Evolutionary conservation across 2,329 filamentous ascomycete genomes (phyloP).

Genomic region (Bipolaris victoriae): DNA sequence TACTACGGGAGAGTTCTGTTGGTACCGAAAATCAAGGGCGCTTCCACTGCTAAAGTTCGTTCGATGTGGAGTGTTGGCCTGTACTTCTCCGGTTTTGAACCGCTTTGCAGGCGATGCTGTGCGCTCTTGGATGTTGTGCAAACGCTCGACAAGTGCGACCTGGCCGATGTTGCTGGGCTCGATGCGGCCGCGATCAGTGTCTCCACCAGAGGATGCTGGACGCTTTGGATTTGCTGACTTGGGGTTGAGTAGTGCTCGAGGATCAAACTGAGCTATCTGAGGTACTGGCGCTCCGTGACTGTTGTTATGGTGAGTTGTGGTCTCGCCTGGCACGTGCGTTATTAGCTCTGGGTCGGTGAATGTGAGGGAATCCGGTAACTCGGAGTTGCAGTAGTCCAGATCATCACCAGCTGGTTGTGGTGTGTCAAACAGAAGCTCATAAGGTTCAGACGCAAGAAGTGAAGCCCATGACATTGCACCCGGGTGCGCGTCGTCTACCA

Average conservation of each 20-base stretch:
- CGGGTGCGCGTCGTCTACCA: neutral
- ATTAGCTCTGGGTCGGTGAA: slow-evolving; percentile 26
- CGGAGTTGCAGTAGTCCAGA: neutral
- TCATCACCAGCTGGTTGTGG: neutral
- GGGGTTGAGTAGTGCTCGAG: slow-evolving; percentile 45
- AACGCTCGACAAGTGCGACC: slow-evolving; percentile 71
- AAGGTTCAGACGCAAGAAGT: neutral
- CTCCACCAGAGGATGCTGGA: slow-evolving; percentile 32
- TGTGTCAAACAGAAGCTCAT: neutral
- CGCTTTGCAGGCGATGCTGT: slow-evolving; percentile 57
- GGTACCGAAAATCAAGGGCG: slow-evolving; percentile 54
- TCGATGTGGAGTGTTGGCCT: slow-evolving; percentile 25
- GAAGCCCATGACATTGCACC: slow-evolving; percentile 2
- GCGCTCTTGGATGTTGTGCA: slow-evolving; percentile 77
- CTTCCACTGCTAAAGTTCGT: slow-evolving; percentile 25
- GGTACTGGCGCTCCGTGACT: slow-evolving; percentile 18
- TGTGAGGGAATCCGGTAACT: slow-evolving; percentile 4
- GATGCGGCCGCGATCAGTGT: slow-evolving; percentile 31
- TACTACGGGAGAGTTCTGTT: slow-evolving; percentile 17
- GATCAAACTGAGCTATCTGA: slow-evolving; percentile 31
- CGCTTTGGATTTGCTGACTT: slow-evolving; percentile 39
- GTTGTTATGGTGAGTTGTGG: slow-evolving; percentile 18
- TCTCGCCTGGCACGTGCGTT: slow-evolving; percentile 26
- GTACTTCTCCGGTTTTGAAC: slow-evolving; percentile 34
- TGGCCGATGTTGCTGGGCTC: slow-evolving; percentile 51